A percentile compares a stretch with the other conserved stretches of the same genome.
These are phyloP conservation scores for Quercus engelmannii DNA, from an alignment of 306 rosid genomes.

Conservation along the genomic window DNA sequence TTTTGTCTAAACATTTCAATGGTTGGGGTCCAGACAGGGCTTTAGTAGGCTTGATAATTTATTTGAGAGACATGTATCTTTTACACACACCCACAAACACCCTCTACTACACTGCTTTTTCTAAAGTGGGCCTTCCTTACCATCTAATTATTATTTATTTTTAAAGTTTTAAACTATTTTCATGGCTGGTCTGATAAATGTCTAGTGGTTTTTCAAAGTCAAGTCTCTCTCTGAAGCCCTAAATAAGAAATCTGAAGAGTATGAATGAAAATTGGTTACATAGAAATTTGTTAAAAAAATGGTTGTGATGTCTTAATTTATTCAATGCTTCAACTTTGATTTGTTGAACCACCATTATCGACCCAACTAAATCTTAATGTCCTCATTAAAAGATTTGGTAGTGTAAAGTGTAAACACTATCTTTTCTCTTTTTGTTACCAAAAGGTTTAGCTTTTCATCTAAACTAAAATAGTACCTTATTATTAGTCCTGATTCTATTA, in stretches of 20 bases:
- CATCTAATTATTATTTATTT: neutral
- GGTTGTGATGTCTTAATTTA: slow-evolving; percentile 9
- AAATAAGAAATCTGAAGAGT: slow-evolving; percentile 4
- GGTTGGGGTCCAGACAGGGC: slow-evolving; percentile 39
- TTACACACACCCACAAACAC: slow-evolving; percentile 33
- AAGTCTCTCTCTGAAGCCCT: slow-evolving; percentile 15
- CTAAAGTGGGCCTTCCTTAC: slow-evolving; percentile 43
- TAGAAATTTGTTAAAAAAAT: neutral
- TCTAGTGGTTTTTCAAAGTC: neutral
- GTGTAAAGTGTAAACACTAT: neutral
- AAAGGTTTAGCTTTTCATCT: slow-evolving; percentile 28
- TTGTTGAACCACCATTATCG: slow-evolving; percentile 10
- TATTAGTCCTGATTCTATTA: no score
- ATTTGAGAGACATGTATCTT: slow-evolving; percentile 35
- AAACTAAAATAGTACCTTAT: slow-evolving; percentile 16
- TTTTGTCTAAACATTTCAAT: slow-evolving; percentile 32
- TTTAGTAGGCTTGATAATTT: slow-evolving; percentile 22
- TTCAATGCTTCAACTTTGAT: slow-evolving; percentile 7
- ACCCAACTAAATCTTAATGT: slow-evolving; percentile 21
- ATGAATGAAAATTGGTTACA: neutral
- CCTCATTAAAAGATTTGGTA: slow-evolving; percentile 14
- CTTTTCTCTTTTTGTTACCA: slow-evolving; percentile 1
- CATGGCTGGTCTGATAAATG: slow-evolving; percentile 24
- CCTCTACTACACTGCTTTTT: slow-evolving; percentile 7
- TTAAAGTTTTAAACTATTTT: neutral